Evolutionary conservation across 352 stramenopile genomes (phyloP), one percentile per base, ranked within the genome.

Genomic region (Pythium apleroticum): DNA sequence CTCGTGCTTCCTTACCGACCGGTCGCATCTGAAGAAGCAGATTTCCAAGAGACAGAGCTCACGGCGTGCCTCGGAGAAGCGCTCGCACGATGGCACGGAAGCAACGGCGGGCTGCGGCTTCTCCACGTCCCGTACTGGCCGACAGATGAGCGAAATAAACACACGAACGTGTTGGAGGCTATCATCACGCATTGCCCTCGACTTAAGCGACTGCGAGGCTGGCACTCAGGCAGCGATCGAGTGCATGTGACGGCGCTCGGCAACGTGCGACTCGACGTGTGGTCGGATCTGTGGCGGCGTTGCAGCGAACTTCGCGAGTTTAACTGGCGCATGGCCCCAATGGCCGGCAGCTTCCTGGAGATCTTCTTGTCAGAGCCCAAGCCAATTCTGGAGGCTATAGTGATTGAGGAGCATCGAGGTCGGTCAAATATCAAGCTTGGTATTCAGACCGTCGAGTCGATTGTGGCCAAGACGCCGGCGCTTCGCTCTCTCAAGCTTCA

Each of bases 231-330:
- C 39, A n/a, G 57, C 19, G 28, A 45, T 8, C 19, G 45, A 25
- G 7, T 33, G 3, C 33, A 28, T 8, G 49, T 57, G 19, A 57
- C 22, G 25, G 31, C 33, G 15, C 37, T 65, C 5, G 31, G 31
- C 7, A 35, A 39, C 5, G 30, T 25, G 20, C 24, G 48, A 25
- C 15, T 28, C 10, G 20, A 39, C 17, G 24, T 65, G 27, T 65
- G 59, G 59, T 22, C 22, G 3, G 49, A 65, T 37, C 50, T 59
- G 22, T 65, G 59, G 17, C 17, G 35, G 5, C 28, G 30, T 15
- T 65, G 59, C n/a, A 31, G 30, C 0, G 50, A 58, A 24, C 59
- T 65, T 14, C 59, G 59, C 12, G 59, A 59, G 22, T 53, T 65
- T 22, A 28, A 53, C 27, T 65, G 59, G 59, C 37, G 48, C 4